Evolutionary conservation across 2,329 filamentous ascomycete species (phyloP), one percentile per base, ranked within the genome.

Genomic region (Phyllosticta capitalensis): DNA sequence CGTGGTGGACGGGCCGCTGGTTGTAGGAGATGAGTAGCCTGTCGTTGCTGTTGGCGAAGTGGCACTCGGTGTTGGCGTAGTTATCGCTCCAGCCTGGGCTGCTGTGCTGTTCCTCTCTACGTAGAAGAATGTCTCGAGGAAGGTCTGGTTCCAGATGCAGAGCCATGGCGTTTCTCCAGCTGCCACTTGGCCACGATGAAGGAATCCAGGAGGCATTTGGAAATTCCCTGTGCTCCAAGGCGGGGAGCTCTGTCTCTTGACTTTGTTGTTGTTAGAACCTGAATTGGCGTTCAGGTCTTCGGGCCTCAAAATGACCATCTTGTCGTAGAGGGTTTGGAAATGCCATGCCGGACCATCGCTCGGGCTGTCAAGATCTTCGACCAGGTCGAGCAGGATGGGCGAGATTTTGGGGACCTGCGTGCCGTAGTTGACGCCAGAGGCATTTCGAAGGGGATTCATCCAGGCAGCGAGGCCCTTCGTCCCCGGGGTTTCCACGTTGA

Each of bases 141-240:
- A 77, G 0, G 85, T 88, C 14, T 77, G 74, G 67, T 88, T 88
- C 84, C 84, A 89, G 68, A 81, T 82, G 69, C 85, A 89, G 66
- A 83, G 86, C 85, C 85, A 89, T 2, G 85, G 84, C 61, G 78
- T 78, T 38, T 87, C 82, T 9, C 82, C 82, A n/a, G 78, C 76
- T 59, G 74, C 68, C 10, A 78, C 74, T 55, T 75, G 69, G 63
- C 77, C 73, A 48, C 75, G 75, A 60, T 74, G 72, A 56, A 70
- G 65, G 12, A 62, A 53, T 33, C 58, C 58, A 4, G 50, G 22
- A 33, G 54, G 55, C 49, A 61, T 54, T 14, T 24, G 17, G 10
- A 61, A 57, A 28, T 28, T 38, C 17, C 38, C 38, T n/a, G 14
- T 45, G 14, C 17, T 28, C 1, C 30, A 45, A 19, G 38, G 20